These are phyloP conservation scores for Candida oleophila DNA, from an alignment of 805 yeast genomes.

Conservation along the genomic window DNA sequence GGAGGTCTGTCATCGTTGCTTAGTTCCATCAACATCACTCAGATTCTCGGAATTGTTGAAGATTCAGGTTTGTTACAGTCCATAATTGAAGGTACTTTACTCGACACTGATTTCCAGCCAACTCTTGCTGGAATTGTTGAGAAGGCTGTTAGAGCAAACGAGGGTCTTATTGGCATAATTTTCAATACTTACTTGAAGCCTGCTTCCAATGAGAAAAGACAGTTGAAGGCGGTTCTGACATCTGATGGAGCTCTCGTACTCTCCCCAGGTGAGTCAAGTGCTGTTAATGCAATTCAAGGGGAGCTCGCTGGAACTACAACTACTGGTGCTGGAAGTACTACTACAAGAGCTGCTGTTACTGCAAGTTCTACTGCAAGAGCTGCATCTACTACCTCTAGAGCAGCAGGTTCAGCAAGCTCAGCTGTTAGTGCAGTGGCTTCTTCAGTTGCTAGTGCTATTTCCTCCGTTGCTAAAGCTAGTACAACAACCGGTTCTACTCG, in stretches of 20 bases:
- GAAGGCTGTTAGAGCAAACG: conserved; percentile 31
- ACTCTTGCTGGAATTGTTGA: conserved; percentile 29
- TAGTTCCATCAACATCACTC: conserved; percentile 17
- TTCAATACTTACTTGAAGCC: conserved; percentile 12
- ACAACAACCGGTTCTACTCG: not conserved
- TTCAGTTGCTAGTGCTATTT: conserved; percentile 5
- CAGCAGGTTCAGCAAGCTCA: not conserved
- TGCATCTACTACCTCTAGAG: not conserved
- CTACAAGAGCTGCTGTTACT: not conserved
- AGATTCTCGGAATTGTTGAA: conserved; percentile 20
- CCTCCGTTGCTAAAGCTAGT: conserved; percentile 10
- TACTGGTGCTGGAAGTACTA: conserved; percentile 3
- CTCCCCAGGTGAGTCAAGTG: conserved; percentile 8
- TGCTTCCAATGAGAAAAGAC: conserved; percentile 13
- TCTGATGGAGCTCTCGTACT: conserved; percentile 8
- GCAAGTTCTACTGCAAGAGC: not conserved
- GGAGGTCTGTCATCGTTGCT: not conserved
- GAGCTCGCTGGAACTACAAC: not conserved
- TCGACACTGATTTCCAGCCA: conserved; percentile 33
- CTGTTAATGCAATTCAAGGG: conserved; percentile 10
- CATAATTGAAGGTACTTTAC: conserved; percentile 35
- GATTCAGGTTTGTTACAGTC: conserved; percentile 36
- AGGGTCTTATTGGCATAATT: conserved; percentile 21
- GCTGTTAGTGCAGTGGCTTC: conserved; percentile 9
- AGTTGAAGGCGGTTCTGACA: conserved; percentile 2